Evolutionary conservation across 305 asterid species (phyloP), one percentile per base, ranked within the genome.

Genomic region (Fraxinus sp.): DNA sequence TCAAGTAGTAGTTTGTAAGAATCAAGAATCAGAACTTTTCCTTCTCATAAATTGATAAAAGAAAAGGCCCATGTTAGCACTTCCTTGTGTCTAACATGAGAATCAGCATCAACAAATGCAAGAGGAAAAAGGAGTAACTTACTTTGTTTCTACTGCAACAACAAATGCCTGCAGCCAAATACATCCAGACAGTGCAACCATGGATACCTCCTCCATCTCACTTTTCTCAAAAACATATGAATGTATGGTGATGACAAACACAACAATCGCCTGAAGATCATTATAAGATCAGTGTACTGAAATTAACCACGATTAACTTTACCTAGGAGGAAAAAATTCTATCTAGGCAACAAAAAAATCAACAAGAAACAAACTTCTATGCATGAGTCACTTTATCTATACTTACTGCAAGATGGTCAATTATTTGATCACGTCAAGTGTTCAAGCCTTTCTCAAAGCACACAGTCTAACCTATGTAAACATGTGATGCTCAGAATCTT

Each of bases 81-180:
- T 49, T 28, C 75, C 66, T 30, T 68, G 13, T 59, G 3, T 77
- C 22, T 18, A 24, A 49, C 14, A 77, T 3, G 82, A 57, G 76
- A 52, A 77, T 62, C 55, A 37, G 77, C 68, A 75, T 43, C 74
- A 83, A 11, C 41, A 77, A 77, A 77, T 33, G 82, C 24, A 55
- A 82, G 86, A 81, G 84, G 79, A 80, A 80, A 82, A 36, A 77
- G 77, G 24, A 70, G 52, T 37, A 46, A 85, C 97, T 88, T 87
- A 96, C 99, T 91, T 96, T 87, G 99, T 94, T 84, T 96, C 99
- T 39, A 96, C 26, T 59, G 97, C 96, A 81, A 96, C 94, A 36
- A 96, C 99, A 87, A 96, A 96, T 68, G 98, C 99, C 87, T 94
- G 99, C 91, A 96, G 85, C 99, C 99, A 96, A 85, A 96, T 96